Percentiles rank a stretch among this genome's conserved stretches.
These are phyloP conservation scores for Carex cristatella DNA, from an alignment of 176 grass and related monocot species.

Conservation along the genomic window DNA sequence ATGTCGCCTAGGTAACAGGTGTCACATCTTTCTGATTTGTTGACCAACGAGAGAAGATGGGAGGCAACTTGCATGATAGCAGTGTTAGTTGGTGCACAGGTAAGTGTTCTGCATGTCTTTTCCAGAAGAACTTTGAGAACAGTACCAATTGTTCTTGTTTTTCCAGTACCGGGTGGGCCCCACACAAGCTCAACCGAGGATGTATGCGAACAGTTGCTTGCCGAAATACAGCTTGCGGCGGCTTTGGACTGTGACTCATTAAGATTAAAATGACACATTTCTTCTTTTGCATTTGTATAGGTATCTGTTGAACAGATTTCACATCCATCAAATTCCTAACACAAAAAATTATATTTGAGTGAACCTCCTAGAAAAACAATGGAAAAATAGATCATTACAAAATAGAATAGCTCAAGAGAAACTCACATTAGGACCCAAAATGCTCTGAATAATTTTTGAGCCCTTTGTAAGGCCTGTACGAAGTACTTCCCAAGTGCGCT, in stretches of 20 bases:
- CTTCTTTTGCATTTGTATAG: constrained; percentile 29
- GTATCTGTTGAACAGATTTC: constrained; percentile 29
- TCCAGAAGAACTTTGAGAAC: constrained; percentile 51
- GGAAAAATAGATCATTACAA: constrained; percentile 18
- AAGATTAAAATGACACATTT: constrained; percentile 37
- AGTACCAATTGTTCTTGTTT: constrained; percentile 70
- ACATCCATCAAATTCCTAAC: constrained; percentile 41
- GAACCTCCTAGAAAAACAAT: neutral
- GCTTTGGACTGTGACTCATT: constrained; percentile 61
- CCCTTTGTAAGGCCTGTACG: constrained; percentile 37
- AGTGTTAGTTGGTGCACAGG: constrained; percentile 80
- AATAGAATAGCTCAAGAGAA: constrained; percentile 22
- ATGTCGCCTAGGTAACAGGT: constrained; percentile 52
- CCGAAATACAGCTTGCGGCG: constrained; percentile 43
- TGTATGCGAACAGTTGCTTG: constrained; percentile 35
- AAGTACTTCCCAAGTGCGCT: constrained; percentile 55
- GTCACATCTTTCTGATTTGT: constrained; percentile 23
- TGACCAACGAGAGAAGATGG: constrained; percentile 46
- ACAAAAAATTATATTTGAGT: constrained; percentile 24
- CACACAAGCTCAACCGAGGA: constrained; percentile 60
- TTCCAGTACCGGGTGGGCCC: constrained; percentile 83
- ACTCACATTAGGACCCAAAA: constrained; percentile 57
- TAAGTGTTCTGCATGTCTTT: constrained; percentile 53
- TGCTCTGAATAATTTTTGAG: constrained; percentile 44
- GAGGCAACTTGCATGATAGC: constrained; percentile 68